Evolutionary conservation across 345 rosid species (phyloP), one percentile per base, ranked within the genome.

Genomic region (Eucalyptus melliodora): DNA sequence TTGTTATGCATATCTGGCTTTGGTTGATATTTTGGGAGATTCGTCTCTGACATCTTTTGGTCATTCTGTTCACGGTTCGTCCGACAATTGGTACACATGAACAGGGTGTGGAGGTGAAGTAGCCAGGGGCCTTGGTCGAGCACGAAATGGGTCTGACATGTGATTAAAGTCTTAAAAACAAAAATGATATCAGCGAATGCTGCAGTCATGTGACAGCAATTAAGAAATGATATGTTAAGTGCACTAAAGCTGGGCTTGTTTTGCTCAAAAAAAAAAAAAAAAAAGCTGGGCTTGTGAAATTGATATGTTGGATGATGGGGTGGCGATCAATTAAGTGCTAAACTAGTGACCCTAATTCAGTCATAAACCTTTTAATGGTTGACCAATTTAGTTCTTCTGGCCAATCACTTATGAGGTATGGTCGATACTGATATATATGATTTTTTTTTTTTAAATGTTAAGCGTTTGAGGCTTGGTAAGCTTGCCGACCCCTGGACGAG

Each of bases 401-500:
- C 4, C n/a, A n/a, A n/a, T n/a, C n/a, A n/a, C n/a, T n/a, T n/a
- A n/a, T n/a, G n/a, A n/a, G n/a, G n/a, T n/a, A n/a, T n/a, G n/a
- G n/a, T n/a, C n/a, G n/a, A n/a, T n/a, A n/a, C n/a, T n/a, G 1
- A 65, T 4, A 6, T 2, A 0, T 0, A 65, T 65, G 17, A 15
- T 65, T 30, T 65, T 65, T 7, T 4, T n/a, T n/a, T n/a, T n/a
- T n/a, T n/a, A n/a, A 7, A n/a, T 7, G 11, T 15, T 30, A 0
- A 65, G 40, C 0, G 1, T 6, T n/a, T n/a, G 10, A 65, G 40
- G 77, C 37, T n/a, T 1, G 3, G 6, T 8, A 2, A n/a, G 21
- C 21, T 1, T 2, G 2, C 5, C 2, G 0, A n/a, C 21, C 40
- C 3, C 6, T 15, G 0, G 1, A 8, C 0, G 3, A 65, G 21